A percentile compares a stretch with the other conserved stretches of the same genome.
phyloP scores from a whole-genome alignment of 2,329 filamentous ascomycete species.

The Talaromyces atroroseus region DNA sequence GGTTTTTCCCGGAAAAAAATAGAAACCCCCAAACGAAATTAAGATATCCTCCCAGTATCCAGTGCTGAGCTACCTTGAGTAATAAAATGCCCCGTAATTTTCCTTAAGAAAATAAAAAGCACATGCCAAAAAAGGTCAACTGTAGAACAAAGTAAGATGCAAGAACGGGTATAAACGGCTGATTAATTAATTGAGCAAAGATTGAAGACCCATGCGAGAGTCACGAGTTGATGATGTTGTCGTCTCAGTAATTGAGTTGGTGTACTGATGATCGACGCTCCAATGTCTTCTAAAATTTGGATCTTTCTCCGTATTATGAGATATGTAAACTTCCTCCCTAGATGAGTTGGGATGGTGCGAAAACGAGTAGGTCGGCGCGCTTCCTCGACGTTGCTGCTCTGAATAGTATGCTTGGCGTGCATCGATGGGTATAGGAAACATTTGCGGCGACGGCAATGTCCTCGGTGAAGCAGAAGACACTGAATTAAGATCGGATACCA shows the following conservation, averaged over 20 bases:
- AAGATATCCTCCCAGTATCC: constrained; percentile 2
- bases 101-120: not conserved
- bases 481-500: constrained; percentile 65
- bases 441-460: constrained; percentile 37
- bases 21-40: not conserved
- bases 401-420: constrained; percentile 35
- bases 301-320: constrained; percentile 25
- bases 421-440: constrained; percentile 37
- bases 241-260: constrained; percentile 22
- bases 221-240: constrained; percentile 23
- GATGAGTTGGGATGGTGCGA: constrained; percentile 16
- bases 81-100: not conserved
- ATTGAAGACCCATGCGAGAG: constrained; percentile 36
- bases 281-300: constrained; percentile 18
- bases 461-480: constrained; percentile 57
- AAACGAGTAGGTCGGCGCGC: constrained; percentile 20
- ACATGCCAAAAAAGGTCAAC: not conserved
- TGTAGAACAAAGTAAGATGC: constrained; percentile 1
- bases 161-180: not conserved
- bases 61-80: not conserved
- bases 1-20: not conserved
- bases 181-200: constrained; percentile 32
- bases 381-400: constrained; percentile 27
- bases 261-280: constrained; percentile 16
- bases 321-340: constrained; percentile 17